Base-by-base conservation (phyloP, 352 stramenopile species). In the Phytophthora ramorum region DNA sequence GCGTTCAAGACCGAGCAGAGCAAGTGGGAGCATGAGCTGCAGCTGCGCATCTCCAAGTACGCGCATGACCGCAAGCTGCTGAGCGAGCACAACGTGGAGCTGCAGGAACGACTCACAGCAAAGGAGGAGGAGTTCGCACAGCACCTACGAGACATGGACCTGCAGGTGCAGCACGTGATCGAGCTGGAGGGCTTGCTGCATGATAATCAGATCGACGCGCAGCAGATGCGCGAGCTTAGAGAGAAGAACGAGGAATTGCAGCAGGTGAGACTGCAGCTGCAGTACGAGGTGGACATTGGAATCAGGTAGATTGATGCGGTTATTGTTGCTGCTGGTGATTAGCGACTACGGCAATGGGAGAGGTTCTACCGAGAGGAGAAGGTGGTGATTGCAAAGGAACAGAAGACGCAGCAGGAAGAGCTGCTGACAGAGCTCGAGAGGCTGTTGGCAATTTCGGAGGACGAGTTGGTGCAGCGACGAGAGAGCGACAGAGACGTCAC, bases 21-120 rank as follows among this genome's bases (percentile, higher is more conserved):
- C 79, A 95, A 95, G 52, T 93, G 81, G 84, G 83, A 95, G 56
- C 83, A 91, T 34, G 79, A 91, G 68, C 59, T 95, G 63, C 69
- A 92, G 76, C 63, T 89, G 41, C 83, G 83, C 3, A 81, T 92
- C 37, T 85, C 78, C 51, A 93, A 93, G 63, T 93, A 91, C 56
- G 82, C 85, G 9, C 82, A 91, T 30, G 83, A 95, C 34, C 79
- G 84, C 0, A 95, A 95, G 60, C 65, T 92, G 14, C 58, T 92
- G 50, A 92, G 81, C 19, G 87, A 93, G 58, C 83, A 92, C 70
- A 95, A 95, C 44, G 75, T 95, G 43, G 85, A 93, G 67, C 73
- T 93, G 10, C 83, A 93, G 38, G 72, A 89, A 22, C 53, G 78
- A 37, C 61, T 91, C 19, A 69, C 66, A 14, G 52, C 63, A 7